Base-by-base conservation (phyloP, 2,329 filamentous ascomycete species). In the Nothophaeocryptopus gaeumannii region DNA sequence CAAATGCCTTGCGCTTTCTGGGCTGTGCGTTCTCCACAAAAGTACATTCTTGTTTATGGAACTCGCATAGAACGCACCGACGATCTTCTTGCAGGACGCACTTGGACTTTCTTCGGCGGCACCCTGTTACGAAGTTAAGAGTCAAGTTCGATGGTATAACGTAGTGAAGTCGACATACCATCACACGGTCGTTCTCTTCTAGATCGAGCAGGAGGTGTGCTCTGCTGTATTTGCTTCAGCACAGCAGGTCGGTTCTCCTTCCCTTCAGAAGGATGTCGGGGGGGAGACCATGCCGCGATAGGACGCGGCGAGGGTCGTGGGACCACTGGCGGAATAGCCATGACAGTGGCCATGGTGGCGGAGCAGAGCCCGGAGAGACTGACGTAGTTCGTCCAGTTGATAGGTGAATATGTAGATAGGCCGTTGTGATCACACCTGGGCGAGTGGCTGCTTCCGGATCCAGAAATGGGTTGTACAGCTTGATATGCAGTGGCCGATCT, bases 21-120 rank as follows among this genome's bases (percentile, higher is more conserved):
- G 86, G 84, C 64, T 84, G 83, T 16, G 88, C 88, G 68, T 86
- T 89, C 58, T 85, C 83, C 43, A 84, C 78, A 67, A 91, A 83
- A 37, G 88, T 91, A 71, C 88, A 93, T 60, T 89, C 84, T 65
- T 88, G 81, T 63, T 84, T 85, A 70, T 85, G 84, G 67, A 85
- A 83, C 66, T 88, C 85, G 71, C 89, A 95, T 56, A 88, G 78
- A 55, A 89, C 79, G 70, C 89, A 93, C 58, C 79, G 75, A 34
- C 78, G 77, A 61, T 87, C 82, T 58, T 92, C 87, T 65, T 89
- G 85, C 66, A 88, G 80, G 55, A 89, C 83, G 72, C 89, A 93
- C 71, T 85, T 85, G 63, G 82, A 82, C 68, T 88, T 86, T 58
- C 86, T 81, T 69, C 80, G 78, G 56, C 84, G 78, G 70, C 89